phyloP scores from a whole-genome alignment of 2,329 filamentous ascomycete genomes.

The Cadophora sp. region DNA sequence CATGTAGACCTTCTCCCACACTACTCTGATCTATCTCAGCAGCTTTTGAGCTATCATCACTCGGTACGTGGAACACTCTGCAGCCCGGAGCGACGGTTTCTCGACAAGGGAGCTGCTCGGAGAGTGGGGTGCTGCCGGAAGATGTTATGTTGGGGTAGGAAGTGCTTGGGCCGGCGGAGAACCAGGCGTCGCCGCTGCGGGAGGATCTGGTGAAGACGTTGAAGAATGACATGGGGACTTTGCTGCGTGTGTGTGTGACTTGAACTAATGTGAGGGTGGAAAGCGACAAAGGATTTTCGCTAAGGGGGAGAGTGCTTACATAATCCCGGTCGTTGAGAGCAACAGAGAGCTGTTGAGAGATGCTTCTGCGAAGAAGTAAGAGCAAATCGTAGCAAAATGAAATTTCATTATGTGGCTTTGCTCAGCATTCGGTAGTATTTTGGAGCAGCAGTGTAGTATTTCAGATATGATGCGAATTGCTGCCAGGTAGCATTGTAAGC shows the following conservation, averaged over 20 bases:
- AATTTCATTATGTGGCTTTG: no score
- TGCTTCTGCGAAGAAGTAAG: no score
- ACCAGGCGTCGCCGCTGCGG: constrained; percentile 25
- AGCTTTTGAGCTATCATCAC: constrained; percentile 46
- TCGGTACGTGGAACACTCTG: constrained; percentile 62
- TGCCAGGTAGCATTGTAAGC: no score
- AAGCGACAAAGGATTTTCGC: neutral
- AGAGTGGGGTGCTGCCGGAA: constrained; percentile 12
- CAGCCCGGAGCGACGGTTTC: constrained; percentile 57
- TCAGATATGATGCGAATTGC: no score
- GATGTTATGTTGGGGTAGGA: constrained; percentile 27
- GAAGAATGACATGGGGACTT: constrained; percentile 14
- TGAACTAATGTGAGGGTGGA: neutral
- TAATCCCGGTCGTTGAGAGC: neutral
- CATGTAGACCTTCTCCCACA: constrained; percentile 40
- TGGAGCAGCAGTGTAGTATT: no score
- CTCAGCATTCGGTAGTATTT: no score
- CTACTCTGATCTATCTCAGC: constrained; percentile 46
- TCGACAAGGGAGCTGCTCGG: constrained; percentile 43
- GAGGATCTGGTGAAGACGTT: constrained; percentile 26
- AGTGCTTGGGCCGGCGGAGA: constrained; percentile 16
- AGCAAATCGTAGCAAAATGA: no score
- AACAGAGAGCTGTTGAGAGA: neutral
- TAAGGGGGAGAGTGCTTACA: neutral
- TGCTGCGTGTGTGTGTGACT: neutral